These are phyloP conservation scores for Nemania sp. DNA, from an alignment of 2,329 filamentous ascomycete species.

Conservation along the genomic window DNA sequence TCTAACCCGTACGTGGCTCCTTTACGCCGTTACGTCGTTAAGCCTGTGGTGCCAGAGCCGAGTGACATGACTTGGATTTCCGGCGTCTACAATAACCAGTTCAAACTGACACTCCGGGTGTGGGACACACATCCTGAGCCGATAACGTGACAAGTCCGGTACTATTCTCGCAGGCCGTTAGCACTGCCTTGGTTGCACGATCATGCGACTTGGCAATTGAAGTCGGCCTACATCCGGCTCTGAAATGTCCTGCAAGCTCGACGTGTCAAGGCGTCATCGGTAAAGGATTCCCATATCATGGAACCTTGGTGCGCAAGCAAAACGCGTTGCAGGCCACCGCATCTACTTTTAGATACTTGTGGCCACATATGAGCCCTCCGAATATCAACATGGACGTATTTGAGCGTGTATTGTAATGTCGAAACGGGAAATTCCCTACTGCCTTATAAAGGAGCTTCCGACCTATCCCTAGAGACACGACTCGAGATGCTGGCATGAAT, in stretches of 20 bases:
- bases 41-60: neutral
- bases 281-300: neutral
- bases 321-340: neutral
- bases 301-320: neutral
- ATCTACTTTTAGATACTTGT: neutral
- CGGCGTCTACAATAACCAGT: neutral
- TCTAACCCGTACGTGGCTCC: neutral
- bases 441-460: too few relatives aligned
- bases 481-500: neutral
- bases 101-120: neutral
- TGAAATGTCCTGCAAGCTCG: neutral
- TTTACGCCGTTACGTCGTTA: neutral
- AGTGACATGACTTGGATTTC: neutral
- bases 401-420: too few relatives aligned
- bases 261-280: neutral
- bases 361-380: neutral
- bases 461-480: too few relatives aligned
- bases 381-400: too few relatives aligned
- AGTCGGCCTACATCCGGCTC: conserved; percentile 1
- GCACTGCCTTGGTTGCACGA: neutral
- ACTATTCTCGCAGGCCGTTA: neutral
- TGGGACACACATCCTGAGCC: neutral
- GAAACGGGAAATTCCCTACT: too few relatives aligned
- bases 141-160: neutral
- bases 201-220: neutral